Conservation (phyloP, 768 basidiomycete species). For the Phanerodontia chrysosporium region DNA sequence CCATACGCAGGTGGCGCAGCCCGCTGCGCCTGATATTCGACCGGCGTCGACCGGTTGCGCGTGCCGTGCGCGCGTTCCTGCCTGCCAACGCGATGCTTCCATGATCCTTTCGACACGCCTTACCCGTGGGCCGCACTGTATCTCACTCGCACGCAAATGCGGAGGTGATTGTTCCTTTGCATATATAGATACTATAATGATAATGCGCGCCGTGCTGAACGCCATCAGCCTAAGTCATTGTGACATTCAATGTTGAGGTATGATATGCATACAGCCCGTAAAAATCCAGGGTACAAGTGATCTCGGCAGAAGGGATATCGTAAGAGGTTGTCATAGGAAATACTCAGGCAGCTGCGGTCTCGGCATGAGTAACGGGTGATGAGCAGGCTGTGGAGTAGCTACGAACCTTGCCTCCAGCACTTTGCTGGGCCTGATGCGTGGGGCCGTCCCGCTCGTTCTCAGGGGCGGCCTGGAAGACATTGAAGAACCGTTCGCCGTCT, state of each 20-base stretch:
- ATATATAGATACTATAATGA: constrained; percentile 3
- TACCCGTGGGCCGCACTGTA: neutral
- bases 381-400: constrained; percentile 2
- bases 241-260: neutral
- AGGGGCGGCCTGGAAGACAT: constrained; percentile 97
- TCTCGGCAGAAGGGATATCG: constrained; percentile 5
- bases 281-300: constrained; percentile 1
- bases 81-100: neutral
- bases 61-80: neutral
- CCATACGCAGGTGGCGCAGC: constrained; percentile 19
- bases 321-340: constrained; percentile 44
- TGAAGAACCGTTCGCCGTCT: constrained; percentile 84
- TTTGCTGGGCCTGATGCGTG: constrained; percentile 70
- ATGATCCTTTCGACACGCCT: neutral
- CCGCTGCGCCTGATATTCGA: neutral
- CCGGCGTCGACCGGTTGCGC: neutral
- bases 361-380: constrained; percentile 9
- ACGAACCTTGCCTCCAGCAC: constrained; percentile 64
- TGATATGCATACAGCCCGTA: neutral
- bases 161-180: neutral
- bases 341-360: constrained; percentile 69
- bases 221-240: neutral
- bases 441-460: constrained; percentile 96
- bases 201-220: neutral
- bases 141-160: neutral